Evolutionary conservation across 345 rosid species (phyloP).

Genomic region (Eucalyptus tenuipes): DNA sequence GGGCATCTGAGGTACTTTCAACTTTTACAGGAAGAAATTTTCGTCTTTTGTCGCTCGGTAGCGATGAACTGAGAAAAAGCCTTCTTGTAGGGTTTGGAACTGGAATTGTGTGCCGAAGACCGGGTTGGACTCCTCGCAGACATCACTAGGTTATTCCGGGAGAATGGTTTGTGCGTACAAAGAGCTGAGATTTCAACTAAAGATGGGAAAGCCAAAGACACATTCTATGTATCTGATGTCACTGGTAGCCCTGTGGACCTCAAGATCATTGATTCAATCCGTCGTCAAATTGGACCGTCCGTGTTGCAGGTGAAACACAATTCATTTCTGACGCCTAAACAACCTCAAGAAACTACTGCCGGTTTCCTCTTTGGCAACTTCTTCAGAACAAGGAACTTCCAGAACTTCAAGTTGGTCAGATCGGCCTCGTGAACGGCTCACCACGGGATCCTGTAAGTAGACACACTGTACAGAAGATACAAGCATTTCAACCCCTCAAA

Average conservation of each 20-base stretch:
- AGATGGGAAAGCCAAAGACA: constrained; percentile 32
- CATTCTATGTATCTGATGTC: constrained; percentile 42
- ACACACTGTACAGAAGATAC: background rate
- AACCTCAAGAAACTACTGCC: constrained; percentile 16
- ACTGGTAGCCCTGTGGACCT: constrained; percentile 33
- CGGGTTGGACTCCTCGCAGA: constrained; percentile 41
- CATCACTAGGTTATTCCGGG: constrained; percentile 46
- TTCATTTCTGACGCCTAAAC: constrained; percentile 5
- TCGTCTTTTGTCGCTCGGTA: background rate
- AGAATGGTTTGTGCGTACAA: constrained; percentile 33
- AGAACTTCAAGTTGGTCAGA: constrained; percentile 28
- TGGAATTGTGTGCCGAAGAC: constrained; percentile 37
- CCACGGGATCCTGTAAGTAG: background rate
- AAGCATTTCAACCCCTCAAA: background rate
- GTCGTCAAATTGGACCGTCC: constrained; percentile 32
- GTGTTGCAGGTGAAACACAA: constrained; percentile 27
- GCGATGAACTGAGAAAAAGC: background rate
- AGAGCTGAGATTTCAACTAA: constrained; percentile 47
- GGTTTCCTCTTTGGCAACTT: constrained; percentile 34
- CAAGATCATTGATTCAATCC: constrained; percentile 32
- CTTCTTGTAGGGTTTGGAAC: constrained; percentile 31
- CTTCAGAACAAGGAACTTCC: constrained; percentile 32
- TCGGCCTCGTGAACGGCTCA: constrained; percentile 12
- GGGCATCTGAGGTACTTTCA: constrained; percentile 19
- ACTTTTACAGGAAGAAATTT: background rate